Conservation (phyloP, 345 rosid genomes). For the Sisymbrium irio region DNA sequence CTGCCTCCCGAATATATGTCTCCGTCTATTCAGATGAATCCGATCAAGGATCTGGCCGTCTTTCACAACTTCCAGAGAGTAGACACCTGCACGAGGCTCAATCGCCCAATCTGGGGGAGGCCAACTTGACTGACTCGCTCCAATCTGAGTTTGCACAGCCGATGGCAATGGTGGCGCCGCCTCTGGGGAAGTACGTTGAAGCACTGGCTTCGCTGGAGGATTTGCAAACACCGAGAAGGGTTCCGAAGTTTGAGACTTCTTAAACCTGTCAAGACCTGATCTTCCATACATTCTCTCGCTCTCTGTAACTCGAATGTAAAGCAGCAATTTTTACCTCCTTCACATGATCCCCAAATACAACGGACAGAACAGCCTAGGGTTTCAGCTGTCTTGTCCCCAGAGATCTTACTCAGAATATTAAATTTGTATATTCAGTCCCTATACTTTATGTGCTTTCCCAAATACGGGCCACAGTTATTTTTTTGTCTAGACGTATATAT, state of each 20-base stretch:
- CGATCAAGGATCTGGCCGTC: constrained; percentile 81
- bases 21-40: constrained; percentile 66
- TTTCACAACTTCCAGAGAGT: constrained; percentile 82
- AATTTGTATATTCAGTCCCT: constrained; percentile 11
- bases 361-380: constrained; percentile 17
- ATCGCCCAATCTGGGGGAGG: constrained; percentile 95
- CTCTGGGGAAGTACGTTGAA: constrained; percentile 36
- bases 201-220: constrained; percentile 40
- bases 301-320: background rate
- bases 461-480: background rate
- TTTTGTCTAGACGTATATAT: too few relatives aligned
- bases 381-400: background rate
- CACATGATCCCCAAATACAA: background rate
- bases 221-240: constrained; percentile 72
- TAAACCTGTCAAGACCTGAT: constrained; percentile 85
- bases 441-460: background rate
- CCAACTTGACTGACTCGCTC: constrained; percentile 88
- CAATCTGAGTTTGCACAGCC: constrained; percentile 48
- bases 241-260: constrained; percentile 82
- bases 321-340: background rate
- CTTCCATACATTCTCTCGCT: constrained; percentile 73
- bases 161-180: constrained; percentile 42
- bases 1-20: constrained; percentile 91
- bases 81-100: constrained; percentile 85
- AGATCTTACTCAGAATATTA: background rate